Evolutionary conservation across 805 yeast species (phyloP), one percentile per base, ranked within the genome.

Genomic region (Starmera amethionina): DNA sequence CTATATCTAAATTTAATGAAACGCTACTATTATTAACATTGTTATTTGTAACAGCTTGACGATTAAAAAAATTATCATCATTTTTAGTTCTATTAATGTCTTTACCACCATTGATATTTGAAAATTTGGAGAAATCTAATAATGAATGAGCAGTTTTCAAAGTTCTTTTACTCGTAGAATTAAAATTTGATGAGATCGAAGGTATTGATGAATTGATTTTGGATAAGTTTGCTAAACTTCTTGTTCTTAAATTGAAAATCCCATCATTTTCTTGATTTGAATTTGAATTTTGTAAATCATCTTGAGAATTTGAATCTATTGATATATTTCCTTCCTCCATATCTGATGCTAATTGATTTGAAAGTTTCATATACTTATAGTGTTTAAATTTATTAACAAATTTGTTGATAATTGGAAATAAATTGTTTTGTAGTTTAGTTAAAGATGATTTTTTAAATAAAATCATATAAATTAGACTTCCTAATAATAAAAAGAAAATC

Each of bases 211-310:
- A 22, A 22, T 22, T 22, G 5, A 22, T 22, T 27, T 31, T 18
- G 28, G 27, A 27, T n/a, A 38, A 28, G 14, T 35, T 39, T 3
- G 37, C 35, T 10, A 35, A 39, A 32, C 42, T 39, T 39, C 42
- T 39, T 8, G 42, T 39, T 35, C 42, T 39, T 12, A 39, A 18
- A 13, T 35, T 27, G 25, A 31, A 8, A 18, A 16, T 19, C 9
- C 29, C 8, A 30, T 30, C 12, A 30, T 11, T 18, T 6, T 25
- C 34, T 14, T 22, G 27, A 22, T 22, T 22, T 22, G 30, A 5
- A n/a, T 31, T 16, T 16, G 18, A 16, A 15, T 14, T 31, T 35
- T 27, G 33, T 11, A 18, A 4, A 6, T 14, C 30, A 14, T 7
- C 12, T 8, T 8, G 13, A 18, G 5, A 13, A 7, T 9, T n/a